These are phyloP conservation scores for Periglandula ipomoeae DNA, from an alignment of 2,329 filamentous ascomycete genomes.

Conservation along the genomic window DNA sequence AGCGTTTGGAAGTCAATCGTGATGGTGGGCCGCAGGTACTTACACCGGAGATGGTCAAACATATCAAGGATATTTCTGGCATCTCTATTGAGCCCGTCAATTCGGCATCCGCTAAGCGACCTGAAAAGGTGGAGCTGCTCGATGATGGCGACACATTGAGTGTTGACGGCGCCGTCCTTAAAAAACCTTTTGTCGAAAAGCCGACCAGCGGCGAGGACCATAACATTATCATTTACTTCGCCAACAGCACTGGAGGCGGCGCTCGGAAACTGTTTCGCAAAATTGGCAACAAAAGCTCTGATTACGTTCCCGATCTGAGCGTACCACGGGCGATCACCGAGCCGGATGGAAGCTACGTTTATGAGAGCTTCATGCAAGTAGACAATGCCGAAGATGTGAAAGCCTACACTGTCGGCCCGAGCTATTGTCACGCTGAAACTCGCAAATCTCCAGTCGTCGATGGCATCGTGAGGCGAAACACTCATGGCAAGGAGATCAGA, in stretches of 20 bases:
- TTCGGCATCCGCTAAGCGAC: conserved; percentile 52
- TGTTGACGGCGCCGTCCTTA: conserved; percentile 73
- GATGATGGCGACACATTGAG: conserved; percentile 82
- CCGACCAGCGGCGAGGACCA: conserved; percentile 97
- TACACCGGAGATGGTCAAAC: conserved; percentile 68
- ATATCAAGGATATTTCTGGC: conserved; percentile 73
- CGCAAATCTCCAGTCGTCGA: conserved; percentile 96
- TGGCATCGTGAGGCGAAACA: conserved; percentile 89
- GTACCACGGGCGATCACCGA: conserved; percentile 77
- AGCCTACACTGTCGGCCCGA: conserved; percentile 89
- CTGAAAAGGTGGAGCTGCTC: conserved; percentile 71
- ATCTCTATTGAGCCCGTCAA: conserved; percentile 63
- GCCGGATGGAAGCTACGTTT: conserved; percentile 76
- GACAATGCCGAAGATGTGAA: conserved; percentile 98
- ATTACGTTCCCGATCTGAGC: conserved; percentile 71
- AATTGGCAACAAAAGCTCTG: conserved; percentile 97
- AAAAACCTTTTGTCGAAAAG: conserved; percentile 96
- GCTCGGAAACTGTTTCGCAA: conserved; percentile 91
- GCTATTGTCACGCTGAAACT: conserved; percentile 93
- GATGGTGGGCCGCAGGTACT: conserved; percentile 80
- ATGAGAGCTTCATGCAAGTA: conserved; percentile 93
- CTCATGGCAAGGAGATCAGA: conserved; percentile 92
- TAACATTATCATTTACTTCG: conserved; percentile 97
- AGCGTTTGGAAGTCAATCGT: conserved; percentile 80
- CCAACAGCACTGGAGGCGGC: conserved; percentile 75